Conservation (phyloP, 2,329 filamentous ascomycete genomes). For the Aureobasidium melanogenum region DNA sequence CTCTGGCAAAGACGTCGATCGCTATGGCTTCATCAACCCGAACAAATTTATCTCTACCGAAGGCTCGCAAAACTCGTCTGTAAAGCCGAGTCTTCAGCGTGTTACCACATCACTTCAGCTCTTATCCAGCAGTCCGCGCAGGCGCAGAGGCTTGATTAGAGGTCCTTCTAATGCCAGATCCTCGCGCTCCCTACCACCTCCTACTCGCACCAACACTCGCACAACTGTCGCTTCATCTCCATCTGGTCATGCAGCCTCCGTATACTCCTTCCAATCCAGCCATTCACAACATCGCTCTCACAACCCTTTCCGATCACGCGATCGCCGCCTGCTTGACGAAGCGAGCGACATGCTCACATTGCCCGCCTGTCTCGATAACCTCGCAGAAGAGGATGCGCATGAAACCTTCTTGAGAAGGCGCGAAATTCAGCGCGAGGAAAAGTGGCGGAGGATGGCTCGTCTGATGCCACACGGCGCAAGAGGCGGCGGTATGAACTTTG, state of each 20-base stretch:
- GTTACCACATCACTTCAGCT: slow-evolving; percentile 52
- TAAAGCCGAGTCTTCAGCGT: slow-evolving; percentile 42
- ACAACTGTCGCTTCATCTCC: slow-evolving; percentile 22
- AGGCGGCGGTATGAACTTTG: slow-evolving; percentile 56
- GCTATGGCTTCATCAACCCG: slow-evolving; percentile 55
- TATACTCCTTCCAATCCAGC: slow-evolving; percentile 32
- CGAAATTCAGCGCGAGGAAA: slow-evolving; percentile 54
- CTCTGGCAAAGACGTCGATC: slow-evolving; percentile 50
- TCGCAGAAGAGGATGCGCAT: slow-evolving; percentile 35
- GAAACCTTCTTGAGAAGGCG: slow-evolving; percentile 46
- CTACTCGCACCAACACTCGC: slow-evolving; percentile 18
- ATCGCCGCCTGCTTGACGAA: slow-evolving; percentile 48
- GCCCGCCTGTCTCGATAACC: slow-evolving; percentile 42
- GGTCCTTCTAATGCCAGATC: slow-evolving; percentile 40
- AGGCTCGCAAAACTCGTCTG: slow-evolving; percentile 21
- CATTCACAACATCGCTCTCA: slow-evolving; percentile 11
- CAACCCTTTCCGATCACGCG: slow-evolving; percentile 40
- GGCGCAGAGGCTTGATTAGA: slow-evolving; percentile 40
- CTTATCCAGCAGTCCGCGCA: slow-evolving; percentile 46
- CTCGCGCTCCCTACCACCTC: slow-evolving; percentile 26
- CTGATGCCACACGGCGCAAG: slow-evolving; percentile 30
- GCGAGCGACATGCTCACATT: slow-evolving; percentile 58
- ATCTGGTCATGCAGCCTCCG: slow-evolving; percentile 20
- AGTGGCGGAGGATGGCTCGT: slow-evolving; percentile 59
- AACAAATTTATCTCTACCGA: slow-evolving; percentile 28